Conservation (phyloP, 75 land plant genomes). For the Sequoiadendron giganteum region DNA sequence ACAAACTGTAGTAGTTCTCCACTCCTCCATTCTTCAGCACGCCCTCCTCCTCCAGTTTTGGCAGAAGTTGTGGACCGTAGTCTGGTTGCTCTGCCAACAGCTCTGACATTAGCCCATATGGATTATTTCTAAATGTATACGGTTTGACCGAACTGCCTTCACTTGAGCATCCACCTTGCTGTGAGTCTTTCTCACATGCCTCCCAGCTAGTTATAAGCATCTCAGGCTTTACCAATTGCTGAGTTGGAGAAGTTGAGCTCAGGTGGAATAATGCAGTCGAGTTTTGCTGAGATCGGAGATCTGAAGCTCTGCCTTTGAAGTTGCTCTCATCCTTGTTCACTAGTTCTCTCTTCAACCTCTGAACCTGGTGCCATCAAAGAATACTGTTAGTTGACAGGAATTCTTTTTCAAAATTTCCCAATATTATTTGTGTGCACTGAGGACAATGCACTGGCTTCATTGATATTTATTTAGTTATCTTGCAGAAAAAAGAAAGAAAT, state of each 20-base stretch:
- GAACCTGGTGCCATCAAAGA: not conserved
- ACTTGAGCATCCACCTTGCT: not conserved
- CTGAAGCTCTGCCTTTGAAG: not conserved
- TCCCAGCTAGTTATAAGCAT: not conserved
- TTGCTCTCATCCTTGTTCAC: not conserved
- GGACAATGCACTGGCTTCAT: not conserved
- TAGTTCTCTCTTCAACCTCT: constrained; percentile 1
- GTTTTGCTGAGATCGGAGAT: not conserved
- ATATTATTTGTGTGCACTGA: not conserved
- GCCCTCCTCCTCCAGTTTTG: not conserved
- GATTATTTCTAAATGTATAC: not conserved
- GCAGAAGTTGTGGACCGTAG: not conserved
- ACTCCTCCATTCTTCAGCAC: not conserved
- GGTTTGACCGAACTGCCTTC: constrained; percentile 2
- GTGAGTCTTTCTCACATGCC: not conserved
- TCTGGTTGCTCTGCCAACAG: not conserved
- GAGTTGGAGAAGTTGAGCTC: not conserved
- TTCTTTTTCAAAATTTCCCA: not conserved
- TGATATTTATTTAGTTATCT: not conserved
- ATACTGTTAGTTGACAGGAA: not conserved
- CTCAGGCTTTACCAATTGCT: not conserved
- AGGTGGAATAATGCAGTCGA: not conserved
- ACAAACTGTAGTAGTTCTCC: not conserved
- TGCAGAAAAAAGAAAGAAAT: no score
- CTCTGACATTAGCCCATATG: no score